Evolutionary conservation across 768 basidiomycete genomes (phyloP).

Genomic region (Mrakia gelida): DNA sequence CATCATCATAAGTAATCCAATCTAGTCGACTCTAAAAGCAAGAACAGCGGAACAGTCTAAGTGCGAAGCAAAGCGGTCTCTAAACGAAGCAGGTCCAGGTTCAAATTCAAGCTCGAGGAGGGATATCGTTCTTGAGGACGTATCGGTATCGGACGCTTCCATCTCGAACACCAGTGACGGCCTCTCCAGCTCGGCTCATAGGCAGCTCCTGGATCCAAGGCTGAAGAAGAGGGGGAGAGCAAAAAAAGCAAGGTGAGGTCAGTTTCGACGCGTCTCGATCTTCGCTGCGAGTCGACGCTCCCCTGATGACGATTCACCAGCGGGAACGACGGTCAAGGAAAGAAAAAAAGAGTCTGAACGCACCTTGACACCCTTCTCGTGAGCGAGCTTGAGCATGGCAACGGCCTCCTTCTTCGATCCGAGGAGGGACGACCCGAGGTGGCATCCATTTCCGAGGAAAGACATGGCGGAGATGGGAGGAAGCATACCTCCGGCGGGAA

Average conservation of each 20-base stretch:
- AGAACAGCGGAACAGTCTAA: too few relatives aligned
- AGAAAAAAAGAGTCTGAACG: background rate
- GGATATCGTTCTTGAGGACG: constrained; percentile 29
- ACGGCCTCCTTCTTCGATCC: constrained; percentile 59
- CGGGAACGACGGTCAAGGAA: background rate
- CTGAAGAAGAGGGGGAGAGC: constrained; percentile 37
- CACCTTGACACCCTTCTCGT: constrained; percentile 50
- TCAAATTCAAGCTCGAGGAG: background rate
- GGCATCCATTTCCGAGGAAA: constrained; percentile 39
- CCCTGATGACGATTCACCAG: background rate
- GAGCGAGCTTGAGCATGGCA: constrained; percentile 60
- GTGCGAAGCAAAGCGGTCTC: too few relatives aligned
- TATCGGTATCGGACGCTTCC: constrained; percentile 55
- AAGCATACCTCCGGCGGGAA: constrained; percentile 52
- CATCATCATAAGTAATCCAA: too few relatives aligned
- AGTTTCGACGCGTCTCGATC: background rate
- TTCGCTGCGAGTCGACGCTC: background rate
- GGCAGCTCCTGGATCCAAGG: constrained; percentile 50
- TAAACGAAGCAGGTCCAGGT: too few relatives aligned
- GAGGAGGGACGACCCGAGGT: constrained; percentile 47
- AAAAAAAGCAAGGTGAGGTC: background rate
- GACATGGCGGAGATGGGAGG: constrained; percentile 48
- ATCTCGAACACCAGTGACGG: constrained; percentile 52
- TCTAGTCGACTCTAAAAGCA: too few relatives aligned
- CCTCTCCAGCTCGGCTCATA: constrained; percentile 53